These are phyloP conservation scores for Arthrobotrys sinensis DNA, from an alignment of 2,329 filamentous ascomycete genomes.

Conservation along the genomic window DNA sequence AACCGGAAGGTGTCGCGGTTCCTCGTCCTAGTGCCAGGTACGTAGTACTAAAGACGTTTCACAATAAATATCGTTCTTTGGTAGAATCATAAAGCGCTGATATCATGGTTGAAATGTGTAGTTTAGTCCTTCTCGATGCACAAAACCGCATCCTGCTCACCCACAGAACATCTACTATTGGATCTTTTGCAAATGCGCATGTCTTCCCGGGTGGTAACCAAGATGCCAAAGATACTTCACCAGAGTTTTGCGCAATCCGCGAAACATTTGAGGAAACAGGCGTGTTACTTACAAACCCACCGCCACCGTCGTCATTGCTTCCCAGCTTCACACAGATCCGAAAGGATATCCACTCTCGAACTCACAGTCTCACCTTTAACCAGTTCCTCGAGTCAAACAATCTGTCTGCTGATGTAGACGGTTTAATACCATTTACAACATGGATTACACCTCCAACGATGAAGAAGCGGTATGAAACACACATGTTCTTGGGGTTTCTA, in stretches of 20 bases:
- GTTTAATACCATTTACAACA: constrained; percentile 72
- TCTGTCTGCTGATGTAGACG: constrained; percentile 57
- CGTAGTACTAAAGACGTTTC: constrained; percentile 32
- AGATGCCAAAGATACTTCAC: constrained; percentile 77
- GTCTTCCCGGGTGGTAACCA: constrained; percentile 95
- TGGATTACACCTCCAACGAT: constrained; percentile 87
- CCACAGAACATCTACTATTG: constrained; percentile 85
- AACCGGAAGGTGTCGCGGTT: constrained; percentile 63
- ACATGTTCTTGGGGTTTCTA: constrained; percentile 96
- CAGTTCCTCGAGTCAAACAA: constrained; percentile 73
- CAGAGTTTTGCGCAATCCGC: constrained; percentile 79
- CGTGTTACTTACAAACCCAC: constrained; percentile 78
- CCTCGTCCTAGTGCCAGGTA: constrained; percentile 78
- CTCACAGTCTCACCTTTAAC: constrained; percentile 76
- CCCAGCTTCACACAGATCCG: constrained; percentile 72
- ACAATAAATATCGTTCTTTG: neutral
- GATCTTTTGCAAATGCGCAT: constrained; percentile 89
- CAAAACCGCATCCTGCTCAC: constrained; percentile 89
- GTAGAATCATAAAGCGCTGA: neutral
- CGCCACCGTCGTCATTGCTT: constrained; percentile 49
- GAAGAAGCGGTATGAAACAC: constrained; percentile 87
- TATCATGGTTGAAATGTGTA: constrained; percentile 66
- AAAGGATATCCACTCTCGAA: constrained; percentile 75
- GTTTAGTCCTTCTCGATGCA: constrained; percentile 87
- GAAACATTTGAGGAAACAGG: constrained; percentile 98